phyloP scores from a whole-genome alignment of 768 basidiomycete species.

The Lanmaoa pseudosensibilis region DNA sequence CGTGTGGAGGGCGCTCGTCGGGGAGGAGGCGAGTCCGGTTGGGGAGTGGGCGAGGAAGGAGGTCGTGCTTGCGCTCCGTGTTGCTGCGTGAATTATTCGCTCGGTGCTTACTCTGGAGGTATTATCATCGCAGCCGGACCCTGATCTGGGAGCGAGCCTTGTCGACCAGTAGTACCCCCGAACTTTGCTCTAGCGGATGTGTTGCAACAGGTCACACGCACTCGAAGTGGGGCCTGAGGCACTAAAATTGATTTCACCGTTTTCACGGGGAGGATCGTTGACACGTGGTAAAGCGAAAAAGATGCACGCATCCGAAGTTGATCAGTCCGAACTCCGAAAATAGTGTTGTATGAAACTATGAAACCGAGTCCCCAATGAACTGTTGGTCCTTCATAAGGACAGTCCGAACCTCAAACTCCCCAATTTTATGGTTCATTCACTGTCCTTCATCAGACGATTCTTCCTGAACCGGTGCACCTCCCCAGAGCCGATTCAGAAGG shows the following conservation, averaged over 20 bases:
- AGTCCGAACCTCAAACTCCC: background rate
- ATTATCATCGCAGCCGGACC: no score
- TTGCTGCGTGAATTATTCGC: background rate
- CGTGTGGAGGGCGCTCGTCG: constrained; percentile 29
- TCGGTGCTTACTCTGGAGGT: no score
- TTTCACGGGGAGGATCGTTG: no score
- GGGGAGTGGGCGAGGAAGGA: constrained; percentile 58
- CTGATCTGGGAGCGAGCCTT: no score
- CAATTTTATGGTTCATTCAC: background rate
- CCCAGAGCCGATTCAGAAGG: constrained; percentile 62
- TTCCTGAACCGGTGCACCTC: constrained; percentile 26
- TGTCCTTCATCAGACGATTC: constrained; percentile 26
- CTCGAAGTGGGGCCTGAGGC: background rate
- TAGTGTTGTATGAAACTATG: background rate
- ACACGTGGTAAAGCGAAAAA: background rate
- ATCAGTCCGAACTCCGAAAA: no score
- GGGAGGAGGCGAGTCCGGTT: constrained; percentile 35
- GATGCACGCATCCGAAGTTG: background rate
- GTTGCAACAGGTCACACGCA: background rate
- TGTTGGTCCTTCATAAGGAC: background rate
- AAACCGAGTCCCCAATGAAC: background rate
- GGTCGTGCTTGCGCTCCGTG: constrained; percentile 1
- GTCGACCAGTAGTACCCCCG: no score
- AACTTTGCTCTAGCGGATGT: no score
- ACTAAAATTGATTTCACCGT: no score